Percentiles rank a stretch among this genome's conserved stretches.
Evolutionary conservation across 192 early-diverging fungal genomes (phyloP).

Genomic region (Cladochytrium replicatum): DNA sequence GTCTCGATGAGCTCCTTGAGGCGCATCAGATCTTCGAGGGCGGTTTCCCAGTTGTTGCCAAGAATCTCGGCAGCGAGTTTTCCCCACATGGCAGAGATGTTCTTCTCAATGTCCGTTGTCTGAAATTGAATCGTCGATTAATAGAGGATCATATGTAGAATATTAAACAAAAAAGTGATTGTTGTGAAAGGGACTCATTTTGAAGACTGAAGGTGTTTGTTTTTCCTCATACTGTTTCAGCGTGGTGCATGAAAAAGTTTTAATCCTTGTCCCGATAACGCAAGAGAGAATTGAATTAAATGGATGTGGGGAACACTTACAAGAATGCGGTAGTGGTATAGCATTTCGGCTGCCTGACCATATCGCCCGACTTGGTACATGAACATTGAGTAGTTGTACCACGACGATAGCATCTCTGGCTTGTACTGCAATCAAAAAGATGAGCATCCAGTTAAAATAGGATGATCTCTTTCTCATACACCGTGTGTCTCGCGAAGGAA

Average conservation of each 20-base stretch:
- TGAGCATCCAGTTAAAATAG: slow-evolving; percentile 1
- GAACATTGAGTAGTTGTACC: slow-evolving; percentile 83
- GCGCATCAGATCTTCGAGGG: slow-evolving; percentile 79
- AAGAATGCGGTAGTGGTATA: slow-evolving; percentile 92
- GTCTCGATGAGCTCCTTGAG: slow-evolving; percentile 84
- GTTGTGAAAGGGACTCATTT: neutral
- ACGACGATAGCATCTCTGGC: slow-evolving; percentile 72
- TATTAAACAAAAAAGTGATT: neutral
- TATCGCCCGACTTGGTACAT: slow-evolving; percentile 93
- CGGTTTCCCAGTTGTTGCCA: slow-evolving; percentile 86
- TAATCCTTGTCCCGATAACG: neutral
- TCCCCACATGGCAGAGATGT: slow-evolving; percentile 87
- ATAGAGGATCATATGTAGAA: neutral
- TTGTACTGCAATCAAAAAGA: slow-evolving; percentile 51
- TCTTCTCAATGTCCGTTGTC: slow-evolving; percentile 79
- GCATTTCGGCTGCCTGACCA: slow-evolving; percentile 79
- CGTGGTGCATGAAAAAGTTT: neutral
- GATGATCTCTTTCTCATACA: slow-evolving; percentile 25
- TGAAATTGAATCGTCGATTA: slow-evolving; percentile 16
- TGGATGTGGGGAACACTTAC: slow-evolving; percentile 27
- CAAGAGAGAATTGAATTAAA: slow-evolving; percentile 6
- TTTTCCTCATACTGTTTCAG: neutral
- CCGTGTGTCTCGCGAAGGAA: slow-evolving; percentile 78
- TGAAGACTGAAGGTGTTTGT: neutral
- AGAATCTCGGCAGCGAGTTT: slow-evolving; percentile 94